A percentile compares a stretch with the other conserved stretches of the same genome.
These are phyloP conservation scores for Talaromyces trachyspermus DNA, from an alignment of 495 filamentous ascomycete species.

Conservation along the genomic window DNA sequence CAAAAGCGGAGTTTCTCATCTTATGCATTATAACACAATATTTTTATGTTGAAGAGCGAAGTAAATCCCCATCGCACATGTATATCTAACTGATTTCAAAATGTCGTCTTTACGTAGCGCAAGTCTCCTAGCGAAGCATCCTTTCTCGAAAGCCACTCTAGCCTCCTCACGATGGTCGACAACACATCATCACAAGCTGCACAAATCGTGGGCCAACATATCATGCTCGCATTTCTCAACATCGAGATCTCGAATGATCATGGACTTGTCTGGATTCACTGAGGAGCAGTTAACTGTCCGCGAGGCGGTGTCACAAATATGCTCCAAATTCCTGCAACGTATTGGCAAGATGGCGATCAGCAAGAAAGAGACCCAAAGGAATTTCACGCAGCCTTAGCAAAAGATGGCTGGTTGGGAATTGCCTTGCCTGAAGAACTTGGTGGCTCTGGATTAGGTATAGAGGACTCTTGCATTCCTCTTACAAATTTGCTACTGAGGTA, in stretches of 20 bases:
- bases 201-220: not conserved
- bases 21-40: not conserved
- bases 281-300: constrained; percentile 64
- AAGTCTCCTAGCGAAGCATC: not conserved
- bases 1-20: not conserved
- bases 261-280: constrained; percentile 67
- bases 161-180: not conserved
- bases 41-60: not conserved
- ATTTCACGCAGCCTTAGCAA: constrained; percentile 53
- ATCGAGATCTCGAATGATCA: constrained; percentile 34
- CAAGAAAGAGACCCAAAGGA: constrained; percentile 61
- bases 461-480: not conserved
- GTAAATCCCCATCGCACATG: not conserved
- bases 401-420: constrained; percentile 20
- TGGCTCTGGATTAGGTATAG: constrained; percentile 62
- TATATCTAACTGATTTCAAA: not conserved
- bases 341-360: constrained; percentile 67
- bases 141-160: not conserved
- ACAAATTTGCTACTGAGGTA: not conserved
- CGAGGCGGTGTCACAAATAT: constrained; percentile 62
- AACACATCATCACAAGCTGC: not conserved
- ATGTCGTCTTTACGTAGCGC: not conserved
- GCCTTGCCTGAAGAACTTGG: constrained; percentile 66
- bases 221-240: constrained; percentile 19
- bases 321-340: constrained; percentile 55